Base-by-base conservation (phyloP, 441 rosid species). In the Erysimum pusillum region DNA sequence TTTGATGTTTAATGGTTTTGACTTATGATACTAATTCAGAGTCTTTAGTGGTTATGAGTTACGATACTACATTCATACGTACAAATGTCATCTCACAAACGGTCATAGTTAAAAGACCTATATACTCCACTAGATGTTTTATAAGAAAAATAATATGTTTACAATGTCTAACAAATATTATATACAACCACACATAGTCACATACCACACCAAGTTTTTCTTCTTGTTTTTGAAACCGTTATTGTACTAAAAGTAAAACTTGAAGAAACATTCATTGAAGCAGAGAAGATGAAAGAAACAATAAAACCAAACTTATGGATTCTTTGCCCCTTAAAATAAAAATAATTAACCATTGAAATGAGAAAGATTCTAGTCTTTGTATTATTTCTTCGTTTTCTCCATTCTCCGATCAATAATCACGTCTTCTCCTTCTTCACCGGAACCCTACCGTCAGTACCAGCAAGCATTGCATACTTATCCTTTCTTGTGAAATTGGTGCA, bases 361-460 rank as follows among this genome's bases (percentile, higher is more conserved):
- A 56, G 35, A 52, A 63, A 34, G 45, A 42, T 66, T 49, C 57
- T 25, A 61, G 67, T 60, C 36, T 52, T 67, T 67, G 64, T 67
- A 54, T 63, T 61, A 38, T 72, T 56, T 70, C 63, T 65, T 63
- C 59, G 35, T 60, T 45, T 76, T 62, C 46, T 76, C 34, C 11
- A 25, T 67, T 46, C 31, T n/a, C 52, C 63, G 41, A 63, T 22
- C 38, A 46, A 46, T 69, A 28, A 68, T 68, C 41, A 73, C 13
- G 67, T 71, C 54, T 77, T 83, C 38, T 82, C 89, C 79, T 87
- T 87, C 84, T 88, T 87, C 3, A 83, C 63, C 5, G 91, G 87
- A 76, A 93, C 96, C 1, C 88, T 84, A 35, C 99, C 99, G 53
- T 95, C 98, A 0, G 96, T 95, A 7, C 99, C 99, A 11, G 98